Percentiles rank a stretch among this genome's conserved stretches.
These are phyloP conservation scores for Aschersonia sp. DNA, from an alignment of 2,329 filamentous ascomycete species.

Conservation along the genomic window DNA sequence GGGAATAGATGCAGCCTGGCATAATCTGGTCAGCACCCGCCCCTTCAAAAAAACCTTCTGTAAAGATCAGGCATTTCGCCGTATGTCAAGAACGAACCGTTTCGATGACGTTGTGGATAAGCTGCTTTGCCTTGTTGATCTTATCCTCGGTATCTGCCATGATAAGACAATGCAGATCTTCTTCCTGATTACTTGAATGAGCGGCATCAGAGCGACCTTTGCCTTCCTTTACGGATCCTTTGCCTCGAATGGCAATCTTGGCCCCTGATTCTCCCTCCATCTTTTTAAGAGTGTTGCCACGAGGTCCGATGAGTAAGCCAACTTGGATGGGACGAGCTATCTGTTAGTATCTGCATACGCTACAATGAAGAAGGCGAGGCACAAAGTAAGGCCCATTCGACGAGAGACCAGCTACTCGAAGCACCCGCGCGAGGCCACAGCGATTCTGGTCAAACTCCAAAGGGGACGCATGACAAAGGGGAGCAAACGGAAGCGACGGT, in stretches of 20 bases:
- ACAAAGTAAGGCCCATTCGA: constrained; percentile 8
- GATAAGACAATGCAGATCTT: constrained; percentile 96
- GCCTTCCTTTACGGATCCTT: constrained; percentile 98
- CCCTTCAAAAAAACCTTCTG: neutral
- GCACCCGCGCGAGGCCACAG: constrained; percentile 13
- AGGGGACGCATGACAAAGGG: constrained; percentile 15
- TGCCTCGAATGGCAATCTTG: constrained; percentile 98
- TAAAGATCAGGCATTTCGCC: neutral
- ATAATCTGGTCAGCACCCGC: neutral
- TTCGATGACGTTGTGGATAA: constrained; percentile 98
- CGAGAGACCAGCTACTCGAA: constrained; percentile 18
- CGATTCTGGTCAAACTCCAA: constrained; percentile 32
- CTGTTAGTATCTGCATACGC: constrained; percentile 62
- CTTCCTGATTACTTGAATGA: constrained; percentile 99
- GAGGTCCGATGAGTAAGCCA: constrained; percentile 98
- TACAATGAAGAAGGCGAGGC: neutral
- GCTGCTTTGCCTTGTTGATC: constrained; percentile 96
- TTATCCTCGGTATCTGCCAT: constrained; percentile 99
- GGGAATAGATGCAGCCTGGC: constrained; percentile 87
- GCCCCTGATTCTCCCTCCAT: constrained; percentile 96
- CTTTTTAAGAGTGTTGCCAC: constrained; percentile 99
- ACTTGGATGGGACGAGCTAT: constrained; percentile 78
- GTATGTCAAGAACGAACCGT: constrained; percentile 48
- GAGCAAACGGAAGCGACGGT: constrained; percentile 28
- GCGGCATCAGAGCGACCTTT: constrained; percentile 97